Conservation (phyloP, 352 stramenopile genomes). For the Globisporangium recalcitrans region DNA sequence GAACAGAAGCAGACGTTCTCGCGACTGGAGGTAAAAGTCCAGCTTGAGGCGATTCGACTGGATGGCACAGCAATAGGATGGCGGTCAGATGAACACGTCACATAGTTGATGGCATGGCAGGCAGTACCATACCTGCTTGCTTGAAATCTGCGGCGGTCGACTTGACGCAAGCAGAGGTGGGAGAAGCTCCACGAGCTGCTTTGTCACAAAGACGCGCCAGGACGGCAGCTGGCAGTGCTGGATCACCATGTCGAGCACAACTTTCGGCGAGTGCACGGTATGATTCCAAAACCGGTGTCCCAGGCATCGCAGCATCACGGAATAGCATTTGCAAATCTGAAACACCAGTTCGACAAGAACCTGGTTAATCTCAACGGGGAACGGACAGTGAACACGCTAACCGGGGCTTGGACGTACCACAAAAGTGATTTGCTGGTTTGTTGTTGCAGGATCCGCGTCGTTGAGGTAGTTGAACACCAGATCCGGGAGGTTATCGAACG, state of each 20-base stretch:
- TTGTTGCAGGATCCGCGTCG: constrained; percentile 52
- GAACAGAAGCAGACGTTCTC: constrained; percentile 47
- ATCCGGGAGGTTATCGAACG: constrained; percentile 85
- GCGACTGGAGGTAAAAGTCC: constrained; percentile 54
- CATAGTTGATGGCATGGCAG: not conserved
- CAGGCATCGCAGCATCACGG: constrained; percentile 64
- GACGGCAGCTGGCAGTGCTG: constrained; percentile 54
- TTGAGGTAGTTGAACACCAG: constrained; percentile 84
- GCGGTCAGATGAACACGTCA: constrained; percentile 4
- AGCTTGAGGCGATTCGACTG: constrained; percentile 47
- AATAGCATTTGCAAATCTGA: constrained; percentile 80
- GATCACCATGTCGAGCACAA: constrained; percentile 65
- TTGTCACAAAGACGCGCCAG: constrained; percentile 76
- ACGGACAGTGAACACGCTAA: too few relatives aligned
- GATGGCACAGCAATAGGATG: constrained; percentile 6
- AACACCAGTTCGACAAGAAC: constrained; percentile 3
- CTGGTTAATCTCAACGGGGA: too few relatives aligned
- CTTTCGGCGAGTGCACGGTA: constrained; percentile 57
- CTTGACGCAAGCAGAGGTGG: constrained; percentile 62
- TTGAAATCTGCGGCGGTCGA: constrained; percentile 50
- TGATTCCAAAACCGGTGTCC: constrained; percentile 83
- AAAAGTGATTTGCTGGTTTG: constrained; percentile 67
- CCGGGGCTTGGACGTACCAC: constrained; percentile 52
- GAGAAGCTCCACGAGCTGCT: constrained; percentile 75
- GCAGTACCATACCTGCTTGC: constrained; percentile 24